These are phyloP conservation scores for Candolleomyces aberdarensis DNA, from an alignment of 768 basidiomycete genomes.

Conservation along the genomic window DNA sequence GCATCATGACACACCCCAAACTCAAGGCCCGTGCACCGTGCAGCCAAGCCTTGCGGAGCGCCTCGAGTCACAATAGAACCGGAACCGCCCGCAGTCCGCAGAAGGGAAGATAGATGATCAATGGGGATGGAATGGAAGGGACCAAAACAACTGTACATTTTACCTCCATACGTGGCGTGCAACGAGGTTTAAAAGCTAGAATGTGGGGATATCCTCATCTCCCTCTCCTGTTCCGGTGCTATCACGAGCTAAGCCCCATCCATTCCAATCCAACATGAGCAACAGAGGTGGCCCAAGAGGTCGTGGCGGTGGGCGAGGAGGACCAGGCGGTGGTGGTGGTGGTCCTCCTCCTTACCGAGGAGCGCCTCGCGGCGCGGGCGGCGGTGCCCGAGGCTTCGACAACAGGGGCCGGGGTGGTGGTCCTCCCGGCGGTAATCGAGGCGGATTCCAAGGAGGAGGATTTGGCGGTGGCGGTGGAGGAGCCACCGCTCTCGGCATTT, in stretches of 20 bases:
- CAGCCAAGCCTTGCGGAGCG: no score
- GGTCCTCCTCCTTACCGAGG: conserved; percentile 4
- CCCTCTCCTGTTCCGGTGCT: neutral
- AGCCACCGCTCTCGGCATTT: conserved; percentile 27
- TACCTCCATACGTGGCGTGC: no score
- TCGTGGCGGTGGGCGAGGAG: conserved; percentile 18
- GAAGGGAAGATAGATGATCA: no score
- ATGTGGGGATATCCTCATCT: neutral
- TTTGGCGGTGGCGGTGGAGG: no score
- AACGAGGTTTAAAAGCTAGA: neutral
- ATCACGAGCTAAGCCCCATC: neutral
- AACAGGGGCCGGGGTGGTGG: conserved; percentile 8
- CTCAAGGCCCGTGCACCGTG: no score
- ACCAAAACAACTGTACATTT: no score
- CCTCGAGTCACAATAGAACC: no score
- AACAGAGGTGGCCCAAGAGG: conserved; percentile 14
- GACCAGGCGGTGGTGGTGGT: conserved; percentile 24
- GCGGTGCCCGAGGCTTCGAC: conserved; percentile 7
- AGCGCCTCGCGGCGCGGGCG: conserved; percentile 1
- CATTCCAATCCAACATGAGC: conserved; percentile 18
- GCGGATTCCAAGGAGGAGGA: conserved; percentile 17
- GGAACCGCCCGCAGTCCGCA: no score
- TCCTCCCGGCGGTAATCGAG: conserved; percentile 18
- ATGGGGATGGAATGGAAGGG: no score
- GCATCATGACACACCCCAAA: no score